Evolutionary conservation across 208 protist genomes (phyloP), one percentile per base, ranked within the genome.

Genomic region (Wallacemonas rigidus): DNA sequence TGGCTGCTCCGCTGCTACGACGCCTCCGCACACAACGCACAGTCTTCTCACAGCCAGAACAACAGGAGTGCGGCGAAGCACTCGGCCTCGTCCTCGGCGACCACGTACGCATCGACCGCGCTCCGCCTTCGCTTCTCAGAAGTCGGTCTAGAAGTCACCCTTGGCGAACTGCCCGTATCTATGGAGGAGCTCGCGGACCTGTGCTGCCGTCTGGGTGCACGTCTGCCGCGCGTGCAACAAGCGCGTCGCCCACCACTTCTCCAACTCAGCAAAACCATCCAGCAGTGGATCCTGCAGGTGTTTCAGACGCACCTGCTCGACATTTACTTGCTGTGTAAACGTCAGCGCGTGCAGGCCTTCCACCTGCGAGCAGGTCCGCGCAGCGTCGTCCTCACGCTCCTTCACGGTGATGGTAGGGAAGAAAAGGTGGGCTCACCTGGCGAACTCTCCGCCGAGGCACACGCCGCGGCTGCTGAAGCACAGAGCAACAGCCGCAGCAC

Each of bases 141-240:
- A 4, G 71, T 69, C 39, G 79, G 74, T 41, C 48, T 83, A 12
- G 55, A 71, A 26, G 7, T 81, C 11, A 74, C 75, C 44, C 15
- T 51, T 9, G 62, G 60, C 6, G 50, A 54, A 1, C 70, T 50
- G 54, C 47, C 38, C 41, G n/a, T 12, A 36, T 67, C n/a, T 1
- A 65, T 72, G n/a, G 87, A 85, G 71, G 87, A 90, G 65, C 62
- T 92, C 11, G 87, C 84, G 3, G 87, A 92, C 63, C 69, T 86
- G 8, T 55, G 89, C 35, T 90, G 82, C 55, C 87, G 87, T 15
- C 75, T 88, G 40, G 87, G 87, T 64, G 72, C 79, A 14, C 57
- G 71, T n/a, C 60, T 92, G 6, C 81, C 77, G 38, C 62, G 75
- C 38, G 72, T 80, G 51, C 70, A 58, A 71, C 62, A 71, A 68